Base-by-base conservation (phyloP, 345 rosid species). In the Salix suchowensis region DNA sequence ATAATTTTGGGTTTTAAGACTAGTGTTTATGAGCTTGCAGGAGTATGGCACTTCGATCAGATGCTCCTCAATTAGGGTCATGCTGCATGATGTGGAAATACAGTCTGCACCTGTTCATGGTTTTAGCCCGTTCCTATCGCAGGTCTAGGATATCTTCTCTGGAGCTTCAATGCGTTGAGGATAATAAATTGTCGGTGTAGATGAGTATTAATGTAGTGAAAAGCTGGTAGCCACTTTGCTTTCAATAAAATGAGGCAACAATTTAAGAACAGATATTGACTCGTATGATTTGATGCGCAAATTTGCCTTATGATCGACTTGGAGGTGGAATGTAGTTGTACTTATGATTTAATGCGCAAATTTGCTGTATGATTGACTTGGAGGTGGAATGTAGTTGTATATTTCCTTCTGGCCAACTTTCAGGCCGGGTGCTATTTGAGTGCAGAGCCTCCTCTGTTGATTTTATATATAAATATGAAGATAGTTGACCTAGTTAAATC, bases 1-100 rank as follows among this genome's bases (percentile, higher is more conserved):
- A 7, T 7, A 55, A 6, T 32, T 40, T 50, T 13, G 82, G 72
- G 18, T 60, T 32, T 61, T 55, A 37, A 34, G 48, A 61, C 4
- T 2, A 13, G 7, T 73, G 23, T 36, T 62, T 74, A 4, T 79
- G 71, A 70, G 21, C 67, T 50, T 78, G 80, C 89, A 94, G 98
- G 98, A 13, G 95, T 89, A 15, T 94, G 98, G 98, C 95, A 94
- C 86, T 94, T 91, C 36, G 94, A 94, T 83, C 98, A 94, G 81
- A 88, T 87, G 91, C 98, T 94, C 65, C 91, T 94, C 67, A 26
- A 82, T 0, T 89, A 80, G 79, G 88, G 12, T 72, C 89, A 58
- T 71, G 88, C 78, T 72, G 87, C 73, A 15, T 76, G 78, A 81
- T 68, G 84, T 62, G 65, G n/a, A 73, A 62, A n/a, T 68, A 26